Evolutionary conservation across 805 yeast species (phyloP).

Genomic region (Wickerhamia fluorescens): DNA sequence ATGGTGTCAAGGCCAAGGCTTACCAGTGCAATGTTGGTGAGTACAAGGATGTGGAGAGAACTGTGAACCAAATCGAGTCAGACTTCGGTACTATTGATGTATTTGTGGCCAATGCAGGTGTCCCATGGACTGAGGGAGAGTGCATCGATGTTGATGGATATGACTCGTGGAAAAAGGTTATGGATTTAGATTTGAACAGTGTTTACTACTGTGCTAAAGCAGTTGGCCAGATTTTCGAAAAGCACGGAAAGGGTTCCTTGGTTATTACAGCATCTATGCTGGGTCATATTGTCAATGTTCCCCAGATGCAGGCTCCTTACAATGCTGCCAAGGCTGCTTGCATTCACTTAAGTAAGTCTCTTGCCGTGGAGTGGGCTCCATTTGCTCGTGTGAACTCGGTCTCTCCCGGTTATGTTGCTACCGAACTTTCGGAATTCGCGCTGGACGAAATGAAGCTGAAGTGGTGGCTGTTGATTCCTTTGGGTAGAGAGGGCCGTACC

Average conservation of each 20-base stretch:
- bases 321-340: constrained; percentile 42
- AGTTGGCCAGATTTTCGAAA: constrained; percentile 32
- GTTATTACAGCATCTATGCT: constrained; percentile 41
- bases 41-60: constrained; percentile 40
- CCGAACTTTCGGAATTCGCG: constrained; percentile 35
- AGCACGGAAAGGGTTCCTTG: constrained; percentile 36
- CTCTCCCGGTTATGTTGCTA: constrained; percentile 38
- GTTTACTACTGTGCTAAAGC: constrained; percentile 39
- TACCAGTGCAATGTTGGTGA: constrained; percentile 55
- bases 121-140: constrained; percentile 40
- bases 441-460: constrained; percentile 22
- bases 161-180: constrained; percentile 27
- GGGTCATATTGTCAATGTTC: constrained; percentile 41
- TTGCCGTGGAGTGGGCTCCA: constrained; percentile 44
- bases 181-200: constrained; percentile 35
- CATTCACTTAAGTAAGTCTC: constrained; percentile 35
- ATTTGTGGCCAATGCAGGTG: constrained; percentile 87
- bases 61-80: constrained; percentile 42
- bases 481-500: constrained; percentile 40
- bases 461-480: constrained; percentile 37
- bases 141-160: constrained; percentile 29
- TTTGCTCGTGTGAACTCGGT: constrained; percentile 38
- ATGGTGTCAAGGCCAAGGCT: constrained; percentile 57
- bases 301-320: constrained; percentile 40
- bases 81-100: constrained; percentile 80